Conservation (phyloP, 1,284 basidiomycete genomes). For the Trametes hirsuta region DNA sequence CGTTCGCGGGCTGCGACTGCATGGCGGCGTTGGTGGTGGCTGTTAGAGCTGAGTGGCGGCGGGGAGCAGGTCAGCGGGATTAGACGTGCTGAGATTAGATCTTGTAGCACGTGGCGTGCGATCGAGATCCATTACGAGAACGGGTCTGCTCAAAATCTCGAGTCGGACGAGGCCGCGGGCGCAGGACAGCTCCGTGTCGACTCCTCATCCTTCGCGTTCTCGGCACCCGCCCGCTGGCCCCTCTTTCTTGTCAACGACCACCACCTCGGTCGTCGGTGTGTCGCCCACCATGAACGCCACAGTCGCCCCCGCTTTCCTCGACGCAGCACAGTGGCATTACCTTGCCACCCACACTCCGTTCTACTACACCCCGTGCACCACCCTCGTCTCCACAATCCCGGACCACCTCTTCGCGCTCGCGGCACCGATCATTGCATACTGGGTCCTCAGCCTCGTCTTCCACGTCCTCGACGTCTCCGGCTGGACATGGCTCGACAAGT, state of each 20-base stretch:
- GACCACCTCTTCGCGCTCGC: constrained; percentile 79
- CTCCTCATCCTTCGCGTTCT: not conserved
- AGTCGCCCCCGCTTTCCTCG: constrained; percentile 20
- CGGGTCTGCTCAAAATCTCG: constrained; percentile 8
- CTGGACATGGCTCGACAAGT: constrained; percentile 81
- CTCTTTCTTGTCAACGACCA: not conserved
- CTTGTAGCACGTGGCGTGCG: constrained; percentile 4
- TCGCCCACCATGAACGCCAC: constrained; percentile 31
- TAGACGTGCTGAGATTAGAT: not conserved
- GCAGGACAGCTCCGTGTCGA: not conserved
- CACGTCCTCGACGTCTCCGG: constrained; percentile 77
- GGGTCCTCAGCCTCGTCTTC: constrained; percentile 83
- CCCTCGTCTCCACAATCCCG: constrained; percentile 34
- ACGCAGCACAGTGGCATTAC: constrained; percentile 29
- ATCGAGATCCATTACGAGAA: not conserved
- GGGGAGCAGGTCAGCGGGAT: not conserved
- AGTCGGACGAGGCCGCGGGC: constrained; percentile 5
- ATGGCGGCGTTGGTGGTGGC: constrained; percentile 18
- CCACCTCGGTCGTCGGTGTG: not conserved
- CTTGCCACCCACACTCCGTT: constrained; percentile 29
- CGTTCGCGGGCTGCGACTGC: constrained; percentile 49
- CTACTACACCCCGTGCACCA: constrained; percentile 30
- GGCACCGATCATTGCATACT: constrained; percentile 87
- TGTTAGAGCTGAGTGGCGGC: not conserved
- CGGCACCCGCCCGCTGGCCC: not conserved